These are phyloP conservation scores for Taiozyma sp. DNA, from an alignment of 1,139 yeast species.

Conservation along the genomic window DNA sequence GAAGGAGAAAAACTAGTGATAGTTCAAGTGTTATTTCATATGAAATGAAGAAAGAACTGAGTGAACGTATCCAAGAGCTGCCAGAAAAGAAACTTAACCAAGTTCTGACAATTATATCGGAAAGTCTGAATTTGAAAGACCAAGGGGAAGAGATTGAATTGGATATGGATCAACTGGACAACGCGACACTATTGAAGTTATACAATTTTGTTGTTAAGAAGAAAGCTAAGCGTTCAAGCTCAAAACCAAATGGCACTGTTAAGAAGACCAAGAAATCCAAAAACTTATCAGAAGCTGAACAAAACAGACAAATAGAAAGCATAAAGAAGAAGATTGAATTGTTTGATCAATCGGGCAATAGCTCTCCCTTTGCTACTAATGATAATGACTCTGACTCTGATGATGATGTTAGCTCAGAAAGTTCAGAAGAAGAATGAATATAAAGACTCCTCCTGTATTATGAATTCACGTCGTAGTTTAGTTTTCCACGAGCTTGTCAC, in stretches of 20 bases:
- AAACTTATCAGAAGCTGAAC: conserved; percentile 58
- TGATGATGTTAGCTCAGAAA: conserved; percentile 46
- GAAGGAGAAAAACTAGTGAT: conserved; percentile 24
- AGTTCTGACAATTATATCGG: conserved; percentile 81
- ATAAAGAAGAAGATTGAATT: conserved; percentile 79
- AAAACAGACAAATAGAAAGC: conserved; percentile 76
- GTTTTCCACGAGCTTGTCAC: not conserved
- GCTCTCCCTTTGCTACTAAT: conserved; percentile 24
- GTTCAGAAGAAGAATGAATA: conserved; percentile 60
- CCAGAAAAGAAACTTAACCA: conserved; percentile 81
- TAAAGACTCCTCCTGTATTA: not conserved
- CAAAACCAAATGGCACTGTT: conserved; percentile 7
- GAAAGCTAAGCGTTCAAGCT: conserved; percentile 13
- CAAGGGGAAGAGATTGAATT: conserved; percentile 86
- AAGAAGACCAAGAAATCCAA: conserved; percentile 30
- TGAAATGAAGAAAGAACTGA: conserved; percentile 94
- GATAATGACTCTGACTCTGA: conserved; percentile 35
- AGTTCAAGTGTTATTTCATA: conserved; percentile 59
- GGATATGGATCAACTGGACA: conserved; percentile 92
- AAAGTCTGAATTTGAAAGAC: conserved; percentile 75
- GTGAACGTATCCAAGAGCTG: conserved; percentile 73
- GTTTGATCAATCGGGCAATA: conserved; percentile 44
- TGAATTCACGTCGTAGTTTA: not conserved
- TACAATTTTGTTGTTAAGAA: conserved; percentile 48
- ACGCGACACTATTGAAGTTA: conserved; percentile 73